Percentiles rank a stretch among this genome's conserved stretches.
Conservation (phyloP, 306 rosid genomes). For the Trifolium subterraneum region DNA sequence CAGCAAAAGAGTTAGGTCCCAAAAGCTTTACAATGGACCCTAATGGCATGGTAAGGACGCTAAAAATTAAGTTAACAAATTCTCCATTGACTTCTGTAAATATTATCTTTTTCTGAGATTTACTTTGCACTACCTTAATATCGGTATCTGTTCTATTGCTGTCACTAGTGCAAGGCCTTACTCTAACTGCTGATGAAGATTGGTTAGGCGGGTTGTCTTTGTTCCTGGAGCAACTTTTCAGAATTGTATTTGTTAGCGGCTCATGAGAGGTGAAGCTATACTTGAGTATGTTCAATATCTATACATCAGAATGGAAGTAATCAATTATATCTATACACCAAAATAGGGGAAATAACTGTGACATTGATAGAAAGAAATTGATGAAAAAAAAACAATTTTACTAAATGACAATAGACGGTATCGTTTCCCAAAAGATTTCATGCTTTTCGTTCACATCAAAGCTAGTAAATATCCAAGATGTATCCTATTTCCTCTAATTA, state of each 20-base stretch:
- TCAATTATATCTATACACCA: too few species aligned
- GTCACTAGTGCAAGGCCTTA: conserved; percentile 19
- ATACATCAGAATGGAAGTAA: not conserved
- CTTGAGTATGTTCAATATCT: conserved; percentile 43
- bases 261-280: conserved; percentile 25
- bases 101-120: conserved; percentile 29
- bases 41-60: conserved; percentile 38
- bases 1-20: conserved; percentile 10
- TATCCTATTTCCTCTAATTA: too few species aligned
- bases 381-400: too few species aligned
- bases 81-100: conserved; percentile 34
- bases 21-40: conserved; percentile 34
- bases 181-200: conserved; percentile 27
- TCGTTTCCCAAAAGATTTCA: too few species aligned
- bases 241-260: conserved; percentile 35
- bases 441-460: too few species aligned
- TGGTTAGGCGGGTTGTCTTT: not conserved
- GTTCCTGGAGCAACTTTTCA: conserved; percentile 20
- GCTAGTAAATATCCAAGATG: too few species aligned
- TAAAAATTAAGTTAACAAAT: not conserved
- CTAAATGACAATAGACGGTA: too few species aligned
- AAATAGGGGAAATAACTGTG: too few species aligned
- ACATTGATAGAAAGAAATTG: too few species aligned
- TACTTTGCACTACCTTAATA: conserved; percentile 35
- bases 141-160: conserved; percentile 23